Conservation (phyloP, 306 rosid species). For the Carpinus fangiana region DNA sequence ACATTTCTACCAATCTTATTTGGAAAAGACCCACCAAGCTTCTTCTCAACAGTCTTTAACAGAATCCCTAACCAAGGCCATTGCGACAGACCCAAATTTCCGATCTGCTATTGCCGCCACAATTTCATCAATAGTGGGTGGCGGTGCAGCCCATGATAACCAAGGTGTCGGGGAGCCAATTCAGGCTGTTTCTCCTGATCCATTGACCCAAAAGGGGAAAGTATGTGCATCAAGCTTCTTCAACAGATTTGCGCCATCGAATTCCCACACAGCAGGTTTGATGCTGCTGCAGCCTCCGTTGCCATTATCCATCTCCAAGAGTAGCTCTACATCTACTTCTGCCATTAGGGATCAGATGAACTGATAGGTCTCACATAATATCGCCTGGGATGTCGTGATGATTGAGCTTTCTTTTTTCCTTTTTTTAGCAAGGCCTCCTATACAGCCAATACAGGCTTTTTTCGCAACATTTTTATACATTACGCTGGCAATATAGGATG, state of each 20-base stretch:
- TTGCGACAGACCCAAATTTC: slow-evolving; percentile 52
- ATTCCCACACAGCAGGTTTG: slow-evolving; percentile 33
- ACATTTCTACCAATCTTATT: slow-evolving; percentile 31
- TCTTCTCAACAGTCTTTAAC: slow-evolving; percentile 44
- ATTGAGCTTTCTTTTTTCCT: neutral
- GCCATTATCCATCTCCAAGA: slow-evolving; percentile 31
- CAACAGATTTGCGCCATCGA: slow-evolving; percentile 34
- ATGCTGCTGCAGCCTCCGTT: slow-evolving; percentile 32
- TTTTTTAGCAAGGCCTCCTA: neutral
- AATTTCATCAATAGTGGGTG: slow-evolving; percentile 54
- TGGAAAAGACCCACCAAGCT: slow-evolving; percentile 32
- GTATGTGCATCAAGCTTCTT: slow-evolving; percentile 27
- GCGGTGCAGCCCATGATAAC: slow-evolving; percentile 33
- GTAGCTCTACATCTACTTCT: slow-evolving; percentile 16
- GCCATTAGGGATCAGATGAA: slow-evolving; percentile 14
- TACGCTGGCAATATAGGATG: neutral
- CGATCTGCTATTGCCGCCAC: slow-evolving; percentile 54
- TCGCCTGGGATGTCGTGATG: neutral
- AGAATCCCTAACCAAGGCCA: slow-evolving; percentile 60
- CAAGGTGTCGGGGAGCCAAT: slow-evolving; percentile 28
- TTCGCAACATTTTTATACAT: neutral
- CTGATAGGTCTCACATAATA: slow-evolving; percentile 3
- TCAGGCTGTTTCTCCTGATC: slow-evolving; percentile 21
- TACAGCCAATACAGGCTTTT: neutral
- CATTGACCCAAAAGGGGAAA: slow-evolving; percentile 37